These are phyloP conservation scores for Phytopythium kandeliae DNA, from an alignment of 352 stramenopile species.

Conservation along the genomic window DNA sequence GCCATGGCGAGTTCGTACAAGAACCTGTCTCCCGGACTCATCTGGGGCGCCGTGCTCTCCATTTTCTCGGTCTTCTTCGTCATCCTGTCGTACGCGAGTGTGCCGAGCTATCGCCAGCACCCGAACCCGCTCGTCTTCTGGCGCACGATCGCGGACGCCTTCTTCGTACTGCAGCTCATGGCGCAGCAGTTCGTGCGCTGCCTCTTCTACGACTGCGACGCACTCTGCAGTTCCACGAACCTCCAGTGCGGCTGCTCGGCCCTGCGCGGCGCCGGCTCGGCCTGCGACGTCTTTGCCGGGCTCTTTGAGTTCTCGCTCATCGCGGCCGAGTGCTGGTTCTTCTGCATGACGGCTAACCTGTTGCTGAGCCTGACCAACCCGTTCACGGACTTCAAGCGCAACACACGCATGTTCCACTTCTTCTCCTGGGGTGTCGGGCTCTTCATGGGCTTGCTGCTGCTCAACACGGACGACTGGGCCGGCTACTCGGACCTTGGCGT, in stretches of 20 bases:
- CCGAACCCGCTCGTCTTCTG: constrained; percentile 88
- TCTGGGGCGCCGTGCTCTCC: constrained; percentile 80
- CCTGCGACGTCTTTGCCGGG: constrained; percentile 70
- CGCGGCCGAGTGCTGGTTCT: constrained; percentile 84
- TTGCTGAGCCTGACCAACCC: constrained; percentile 86
- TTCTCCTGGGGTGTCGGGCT: constrained; percentile 72
- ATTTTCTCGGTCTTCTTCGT: constrained; percentile 86
- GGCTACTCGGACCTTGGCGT: constrained; percentile 83
- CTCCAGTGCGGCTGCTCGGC: constrained; percentile 73
- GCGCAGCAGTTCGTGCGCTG: constrained; percentile 78
- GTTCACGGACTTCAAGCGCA: constrained; percentile 88
- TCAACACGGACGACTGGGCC: constrained; percentile 69
- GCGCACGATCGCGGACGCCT: constrained; percentile 78
- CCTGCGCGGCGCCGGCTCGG: constrained; percentile 28
- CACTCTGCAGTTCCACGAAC: constrained; percentile 64
- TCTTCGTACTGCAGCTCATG: constrained; percentile 80
- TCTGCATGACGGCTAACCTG: constrained; percentile 87
- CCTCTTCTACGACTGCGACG: constrained; percentile 74
- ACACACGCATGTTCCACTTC: constrained; percentile 80
- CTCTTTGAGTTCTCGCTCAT: constrained; percentile 85
- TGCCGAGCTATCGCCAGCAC: constrained; percentile 76
- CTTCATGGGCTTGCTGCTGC: constrained; percentile 59
- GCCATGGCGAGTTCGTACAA: constrained; percentile 61
- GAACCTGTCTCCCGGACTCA: constrained; percentile 73
- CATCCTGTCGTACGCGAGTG: constrained; percentile 77